These are phyloP conservation scores for Crucihimalaya himalaica DNA, from an alignment of 345 rosid species.

Conservation along the genomic window DNA sequence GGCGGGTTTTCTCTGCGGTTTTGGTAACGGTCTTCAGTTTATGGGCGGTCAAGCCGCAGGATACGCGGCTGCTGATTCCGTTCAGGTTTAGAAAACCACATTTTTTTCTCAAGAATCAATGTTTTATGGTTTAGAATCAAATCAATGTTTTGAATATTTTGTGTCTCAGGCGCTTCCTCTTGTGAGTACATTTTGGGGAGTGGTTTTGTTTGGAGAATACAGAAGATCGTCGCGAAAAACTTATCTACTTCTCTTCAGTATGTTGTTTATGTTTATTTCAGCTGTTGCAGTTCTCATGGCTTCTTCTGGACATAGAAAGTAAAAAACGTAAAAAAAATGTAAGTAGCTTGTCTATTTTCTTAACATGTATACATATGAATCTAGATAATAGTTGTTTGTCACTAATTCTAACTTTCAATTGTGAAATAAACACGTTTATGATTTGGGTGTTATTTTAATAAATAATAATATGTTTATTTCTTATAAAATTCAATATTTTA, in stretches of 20 bases:
- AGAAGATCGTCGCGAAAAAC: conserved; percentile 60
- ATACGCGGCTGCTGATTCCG: conserved; percentile 86
- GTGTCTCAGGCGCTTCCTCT: conserved; percentile 46
- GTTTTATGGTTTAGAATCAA: background rate
- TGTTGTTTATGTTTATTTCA: conserved; percentile 62
- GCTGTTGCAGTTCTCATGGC: conserved; percentile 75
- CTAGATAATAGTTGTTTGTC: too few relatives aligned
- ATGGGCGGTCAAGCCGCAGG: conserved; percentile 94
- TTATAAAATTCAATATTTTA: too few relatives aligned
- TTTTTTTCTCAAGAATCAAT: background rate
- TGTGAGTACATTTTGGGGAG: conserved; percentile 80
- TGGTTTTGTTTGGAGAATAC: conserved; percentile 71
- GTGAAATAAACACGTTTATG: too few relatives aligned
- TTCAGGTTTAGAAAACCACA: conserved; percentile 50
- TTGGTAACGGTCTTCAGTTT: conserved; percentile 85
- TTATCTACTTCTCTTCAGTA: conserved; percentile 54
- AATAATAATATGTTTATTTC: too few relatives aligned
- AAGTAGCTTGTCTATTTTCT: background rate
- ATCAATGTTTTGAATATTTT: background rate
- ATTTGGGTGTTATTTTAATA: too few relatives aligned
- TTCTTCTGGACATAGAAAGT: conserved; percentile 65
- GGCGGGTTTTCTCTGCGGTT: conserved; percentile 78
- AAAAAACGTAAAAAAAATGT: background rate
- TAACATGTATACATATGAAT: too few relatives aligned
- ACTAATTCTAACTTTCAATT: too few relatives aligned